phyloP scores from a whole-genome alignment of 2,329 filamentous ascomycete species.

The Diaporthe eres region DNA sequence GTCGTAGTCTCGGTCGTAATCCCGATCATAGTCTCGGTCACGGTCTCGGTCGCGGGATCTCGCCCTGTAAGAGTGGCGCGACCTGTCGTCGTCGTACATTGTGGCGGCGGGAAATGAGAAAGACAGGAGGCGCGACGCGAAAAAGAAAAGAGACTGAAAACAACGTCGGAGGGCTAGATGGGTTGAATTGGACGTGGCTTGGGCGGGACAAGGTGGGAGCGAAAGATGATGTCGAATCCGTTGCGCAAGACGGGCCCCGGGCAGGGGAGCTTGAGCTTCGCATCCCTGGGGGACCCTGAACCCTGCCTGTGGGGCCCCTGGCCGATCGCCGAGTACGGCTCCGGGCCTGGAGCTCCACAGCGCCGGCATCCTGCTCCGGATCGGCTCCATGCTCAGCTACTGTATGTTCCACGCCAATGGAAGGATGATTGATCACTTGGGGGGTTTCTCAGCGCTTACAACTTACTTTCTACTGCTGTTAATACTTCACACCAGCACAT shows the following conservation, averaged over 20 bases:
- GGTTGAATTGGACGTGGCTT: background rate
- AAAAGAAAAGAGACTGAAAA: background rate
- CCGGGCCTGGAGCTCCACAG: slow-evolving; percentile 14
- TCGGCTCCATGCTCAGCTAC: background rate
- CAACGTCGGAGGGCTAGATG: background rate
- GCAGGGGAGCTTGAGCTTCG: background rate
- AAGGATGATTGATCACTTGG: too few relatives aligned
- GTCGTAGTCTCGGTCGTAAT: slow-evolving; percentile 44
- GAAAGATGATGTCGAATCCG: background rate
- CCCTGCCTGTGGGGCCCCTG: background rate
- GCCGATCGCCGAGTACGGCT: slow-evolving; percentile 20
- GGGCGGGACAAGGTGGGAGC: background rate
- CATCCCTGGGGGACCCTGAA: background rate
- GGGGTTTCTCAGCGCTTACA: too few relatives aligned
- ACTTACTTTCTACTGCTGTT: background rate
- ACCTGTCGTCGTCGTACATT: slow-evolving; percentile 62
- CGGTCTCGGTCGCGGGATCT: slow-evolving; percentile 50
- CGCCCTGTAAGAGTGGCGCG: slow-evolving; percentile 49
- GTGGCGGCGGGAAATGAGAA: slow-evolving; percentile 45
- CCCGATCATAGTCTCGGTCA: slow-evolving; percentile 43
- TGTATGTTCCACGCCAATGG: background rate
- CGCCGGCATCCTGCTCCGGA: slow-evolving; percentile 22
- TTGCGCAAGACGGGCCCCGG: background rate
- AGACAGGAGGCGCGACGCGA: background rate
- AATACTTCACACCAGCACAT: background rate